Conservation (phyloP, 331 rosid species). For the Prunus yedoensis region DNA sequence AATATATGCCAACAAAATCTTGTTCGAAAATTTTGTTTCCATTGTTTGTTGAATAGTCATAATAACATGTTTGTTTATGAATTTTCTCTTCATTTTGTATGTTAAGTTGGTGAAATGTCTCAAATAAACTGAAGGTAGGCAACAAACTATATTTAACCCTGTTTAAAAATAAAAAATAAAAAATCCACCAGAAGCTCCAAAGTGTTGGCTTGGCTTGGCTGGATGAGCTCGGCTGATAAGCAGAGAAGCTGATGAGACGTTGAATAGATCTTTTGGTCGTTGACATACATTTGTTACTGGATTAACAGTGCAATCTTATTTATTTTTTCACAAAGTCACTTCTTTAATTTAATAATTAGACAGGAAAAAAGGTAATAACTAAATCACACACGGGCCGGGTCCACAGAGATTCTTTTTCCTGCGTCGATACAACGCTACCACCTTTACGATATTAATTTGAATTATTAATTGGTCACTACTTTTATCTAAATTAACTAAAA, state of each 20-base stretch:
- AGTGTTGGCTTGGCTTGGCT: not conserved
- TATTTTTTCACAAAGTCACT: not conserved
- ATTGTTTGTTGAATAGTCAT: too few relatives aligned
- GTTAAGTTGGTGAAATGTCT: too few relatives aligned
- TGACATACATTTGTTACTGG: not conserved
- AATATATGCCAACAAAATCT: too few relatives aligned
- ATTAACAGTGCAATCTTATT: not conserved
- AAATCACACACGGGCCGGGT: constrained; percentile 23
- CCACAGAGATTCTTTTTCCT: constrained; percentile 29
- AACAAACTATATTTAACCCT: too few relatives aligned
- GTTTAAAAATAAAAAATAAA: not conserved
- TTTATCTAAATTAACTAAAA: not conserved
- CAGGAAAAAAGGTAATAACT: not conserved
- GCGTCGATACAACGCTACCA: constrained; percentile 42
- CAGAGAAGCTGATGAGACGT: not conserved
- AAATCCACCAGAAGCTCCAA: not conserved
- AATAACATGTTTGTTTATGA: too few relatives aligned
- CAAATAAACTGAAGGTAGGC: too few relatives aligned
- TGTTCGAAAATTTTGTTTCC: not conserved
- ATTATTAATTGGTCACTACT: constrained; percentile 16
- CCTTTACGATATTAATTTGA: constrained; percentile 8
- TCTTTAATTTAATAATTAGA: not conserved
- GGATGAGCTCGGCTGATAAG: not conserved
- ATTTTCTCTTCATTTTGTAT: too few relatives aligned
- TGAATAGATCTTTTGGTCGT: not conserved